A percentile compares a stretch with the other conserved stretches of the same genome.
Evolutionary conservation across 2,329 filamentous ascomycete genomes (phyloP).

Genomic region (Pseudonectria foliicola): DNA sequence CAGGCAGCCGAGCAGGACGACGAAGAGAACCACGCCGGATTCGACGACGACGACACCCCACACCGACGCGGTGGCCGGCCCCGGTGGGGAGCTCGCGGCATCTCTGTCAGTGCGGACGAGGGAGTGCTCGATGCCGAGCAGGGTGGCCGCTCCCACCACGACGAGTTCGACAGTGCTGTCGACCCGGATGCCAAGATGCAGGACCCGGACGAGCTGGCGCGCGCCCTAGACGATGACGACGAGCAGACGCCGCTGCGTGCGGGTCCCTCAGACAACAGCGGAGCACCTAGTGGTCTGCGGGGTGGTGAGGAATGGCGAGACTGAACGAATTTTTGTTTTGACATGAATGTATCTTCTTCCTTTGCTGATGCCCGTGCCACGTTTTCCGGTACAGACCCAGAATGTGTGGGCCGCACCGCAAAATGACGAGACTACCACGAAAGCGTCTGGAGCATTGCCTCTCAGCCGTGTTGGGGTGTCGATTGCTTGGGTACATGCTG

Average conservation of each 20-base stretch:
- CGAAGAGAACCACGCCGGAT: constrained; percentile 50
- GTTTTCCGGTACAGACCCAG: no score
- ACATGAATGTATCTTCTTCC: not conserved
- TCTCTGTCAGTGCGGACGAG: constrained; percentile 61
- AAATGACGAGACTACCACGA: no score
- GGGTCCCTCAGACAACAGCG: constrained; percentile 18
- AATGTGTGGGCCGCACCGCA: no score
- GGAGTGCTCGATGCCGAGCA: constrained; percentile 46
- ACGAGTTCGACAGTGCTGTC: constrained; percentile 38
- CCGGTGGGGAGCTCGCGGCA: constrained; percentile 58
- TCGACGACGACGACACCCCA: constrained; percentile 29
- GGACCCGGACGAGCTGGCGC: constrained; percentile 58
- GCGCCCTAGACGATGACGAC: constrained; percentile 50
- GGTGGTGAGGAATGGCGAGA: constrained; percentile 43
- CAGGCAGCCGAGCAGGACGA: constrained; percentile 52
- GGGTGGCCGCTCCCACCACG: constrained; percentile 38
- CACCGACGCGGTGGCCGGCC: constrained; percentile 31
- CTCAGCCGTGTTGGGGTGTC: no score
- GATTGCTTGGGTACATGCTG: no score
- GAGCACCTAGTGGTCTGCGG: constrained; percentile 32
- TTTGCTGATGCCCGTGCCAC: no score
- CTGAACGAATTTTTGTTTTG: constrained; percentile 11
- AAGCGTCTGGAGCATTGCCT: no score
- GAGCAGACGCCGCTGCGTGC: constrained; percentile 28
- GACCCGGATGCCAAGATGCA: constrained; percentile 61